A percentile compares a stretch with the other conserved stretches of the same genome.
phyloP scores from a whole-genome alignment of 2,329 filamentous ascomycete species.

The Verruconis gallopava region DNA sequence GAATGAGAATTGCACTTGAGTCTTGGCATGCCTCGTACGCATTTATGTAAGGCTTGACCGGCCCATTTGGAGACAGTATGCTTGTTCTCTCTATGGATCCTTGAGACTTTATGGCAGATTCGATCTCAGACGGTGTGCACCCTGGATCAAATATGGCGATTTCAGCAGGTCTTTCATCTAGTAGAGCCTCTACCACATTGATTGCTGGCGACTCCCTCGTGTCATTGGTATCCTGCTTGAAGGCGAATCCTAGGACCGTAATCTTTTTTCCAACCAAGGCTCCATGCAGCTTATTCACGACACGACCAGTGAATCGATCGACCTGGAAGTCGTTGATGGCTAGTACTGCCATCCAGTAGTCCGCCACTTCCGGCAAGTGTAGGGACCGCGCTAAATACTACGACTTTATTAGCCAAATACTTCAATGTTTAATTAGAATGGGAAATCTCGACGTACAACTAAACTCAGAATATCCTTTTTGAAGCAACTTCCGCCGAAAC shows the following conservation, averaged over 20 bases:
- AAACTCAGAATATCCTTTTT: conserved; percentile 65
- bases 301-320: conserved; percentile 50
- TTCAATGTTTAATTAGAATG: too few relatives aligned
- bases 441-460: too few relatives aligned
- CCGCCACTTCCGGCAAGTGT: conserved; percentile 54
- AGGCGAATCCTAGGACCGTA: conserved; percentile 57
- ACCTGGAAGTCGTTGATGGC: conserved; percentile 64
- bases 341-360: conserved; percentile 62
- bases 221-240: conserved; percentile 67
- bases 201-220: conserved; percentile 58
- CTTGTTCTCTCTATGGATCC: neutral
- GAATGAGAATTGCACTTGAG: conserved; percentile 1
- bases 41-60: conserved; percentile 5
- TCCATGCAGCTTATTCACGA: conserved; percentile 55
- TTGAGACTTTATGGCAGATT: neutral
- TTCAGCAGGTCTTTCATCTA: conserved; percentile 50
- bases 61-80: neutral
- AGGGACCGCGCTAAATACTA: conserved; percentile 64
- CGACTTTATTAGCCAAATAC: too few relatives aligned
- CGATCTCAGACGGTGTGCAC: neutral
- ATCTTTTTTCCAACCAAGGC: conserved; percentile 58
- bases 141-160: conserved; percentile 55
- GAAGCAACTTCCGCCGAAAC: conserved; percentile 70
- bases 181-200: conserved; percentile 52
- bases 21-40: conserved; percentile 7